These are phyloP conservation scores for Globisporangium radiosum DNA, from an alignment of 352 stramenopile species.

Conservation along the genomic window DNA sequence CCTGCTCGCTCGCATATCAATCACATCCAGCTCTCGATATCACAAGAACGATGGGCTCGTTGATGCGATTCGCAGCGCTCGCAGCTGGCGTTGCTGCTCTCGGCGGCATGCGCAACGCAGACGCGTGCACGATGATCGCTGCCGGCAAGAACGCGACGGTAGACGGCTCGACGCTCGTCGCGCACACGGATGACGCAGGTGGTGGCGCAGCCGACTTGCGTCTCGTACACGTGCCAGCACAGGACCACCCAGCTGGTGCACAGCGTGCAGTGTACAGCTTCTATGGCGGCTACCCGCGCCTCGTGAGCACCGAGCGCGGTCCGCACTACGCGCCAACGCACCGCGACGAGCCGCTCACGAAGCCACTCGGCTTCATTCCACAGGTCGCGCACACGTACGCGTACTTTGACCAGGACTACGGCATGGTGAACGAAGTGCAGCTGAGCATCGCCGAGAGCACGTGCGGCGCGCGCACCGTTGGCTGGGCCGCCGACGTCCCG, in stretches of 20 bases:
- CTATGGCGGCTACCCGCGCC: constrained; percentile 60
- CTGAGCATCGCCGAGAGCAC: constrained; percentile 93
- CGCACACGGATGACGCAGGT: constrained; percentile 84
- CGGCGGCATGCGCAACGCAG: neutral
- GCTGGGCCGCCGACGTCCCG: constrained; percentile 49
- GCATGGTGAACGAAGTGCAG: constrained; percentile 93
- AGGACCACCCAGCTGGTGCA: constrained; percentile 37
- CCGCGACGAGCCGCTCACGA: constrained; percentile 25
- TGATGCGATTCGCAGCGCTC: neutral
- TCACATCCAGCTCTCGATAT: no score
- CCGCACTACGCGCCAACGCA: constrained; percentile 44
- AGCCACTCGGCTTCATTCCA: constrained; percentile 80
- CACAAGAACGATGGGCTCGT: no score
- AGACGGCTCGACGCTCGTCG: constrained; percentile 84
- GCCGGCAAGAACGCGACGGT: constrained; percentile 67
- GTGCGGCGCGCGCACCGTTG: constrained; percentile 80
- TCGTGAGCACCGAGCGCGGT: constrained; percentile 67
- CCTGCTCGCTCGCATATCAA: neutral
- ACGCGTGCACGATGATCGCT: constrained; percentile 84
- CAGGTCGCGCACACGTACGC: constrained; percentile 89
- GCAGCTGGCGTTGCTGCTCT: neutral
- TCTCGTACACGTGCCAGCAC: constrained; percentile 87
- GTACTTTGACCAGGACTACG: constrained; percentile 93
- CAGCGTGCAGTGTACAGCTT: constrained; percentile 66
- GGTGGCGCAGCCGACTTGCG: constrained; percentile 81